Evolutionary conservation across 2,329 filamentous ascomycete species (phyloP).

Genomic region (Onygena corvina): DNA sequence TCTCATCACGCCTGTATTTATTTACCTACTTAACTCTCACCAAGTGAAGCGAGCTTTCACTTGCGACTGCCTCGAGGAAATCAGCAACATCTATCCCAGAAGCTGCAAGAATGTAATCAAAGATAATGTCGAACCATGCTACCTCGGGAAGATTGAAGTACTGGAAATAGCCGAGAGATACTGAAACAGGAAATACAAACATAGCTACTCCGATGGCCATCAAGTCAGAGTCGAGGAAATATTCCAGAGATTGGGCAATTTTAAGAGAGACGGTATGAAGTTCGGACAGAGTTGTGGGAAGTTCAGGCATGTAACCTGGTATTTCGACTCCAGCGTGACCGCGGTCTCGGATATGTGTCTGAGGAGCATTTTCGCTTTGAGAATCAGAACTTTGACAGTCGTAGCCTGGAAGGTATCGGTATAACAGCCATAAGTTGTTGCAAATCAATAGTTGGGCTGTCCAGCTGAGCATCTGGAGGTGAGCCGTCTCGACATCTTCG

Average conservation of each 20-base stretch:
- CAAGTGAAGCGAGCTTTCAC: neutral
- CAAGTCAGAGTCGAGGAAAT: conserved; percentile 15
- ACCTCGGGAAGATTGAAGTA: conserved; percentile 9
- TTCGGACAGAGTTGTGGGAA: neutral
- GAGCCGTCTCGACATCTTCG: conserved; percentile 10
- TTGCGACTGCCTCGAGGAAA: conserved; percentile 6
- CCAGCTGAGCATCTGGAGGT: conserved; percentile 13
- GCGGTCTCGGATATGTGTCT: neutral
- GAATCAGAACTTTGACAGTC: neutral
- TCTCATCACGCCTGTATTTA: neutral
- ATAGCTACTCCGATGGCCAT: conserved; percentile 9
- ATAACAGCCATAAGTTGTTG: conserved; percentile 9
- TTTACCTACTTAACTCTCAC: neutral
- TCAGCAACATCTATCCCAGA: conserved; percentile 3
- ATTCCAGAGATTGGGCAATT: conserved; percentile 14
- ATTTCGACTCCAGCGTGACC: neutral
- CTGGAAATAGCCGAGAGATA: conserved; percentile 11
- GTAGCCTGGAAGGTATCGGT: neutral
- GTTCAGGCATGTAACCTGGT: neutral
- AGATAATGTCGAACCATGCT: conserved; percentile 13
- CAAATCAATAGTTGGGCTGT: conserved; percentile 10
- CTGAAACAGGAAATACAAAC: conserved; percentile 12
- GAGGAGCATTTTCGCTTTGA: neutral
- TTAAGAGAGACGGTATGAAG: conserved; percentile 6
- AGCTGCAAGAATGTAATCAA: neutral